Evolutionary conservation across 2,329 filamentous ascomycete species (phyloP).

Genomic region (Aaosphaeria pasadenensis): DNA sequence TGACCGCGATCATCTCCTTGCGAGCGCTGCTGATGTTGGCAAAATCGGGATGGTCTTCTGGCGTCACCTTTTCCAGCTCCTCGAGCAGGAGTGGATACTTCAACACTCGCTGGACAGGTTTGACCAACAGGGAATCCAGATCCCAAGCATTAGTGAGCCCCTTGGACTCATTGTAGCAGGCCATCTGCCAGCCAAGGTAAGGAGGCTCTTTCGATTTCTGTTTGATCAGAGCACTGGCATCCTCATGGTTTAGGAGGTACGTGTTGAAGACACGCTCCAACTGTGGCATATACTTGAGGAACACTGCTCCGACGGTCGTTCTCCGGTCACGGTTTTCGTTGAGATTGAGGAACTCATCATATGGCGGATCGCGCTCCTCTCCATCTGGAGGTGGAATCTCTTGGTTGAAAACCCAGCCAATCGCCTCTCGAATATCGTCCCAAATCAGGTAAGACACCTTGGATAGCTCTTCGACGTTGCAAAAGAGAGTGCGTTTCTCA

Average conservation of each 20-base stretch:
- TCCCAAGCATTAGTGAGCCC: constrained; percentile 95
- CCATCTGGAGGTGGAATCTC: constrained; percentile 31
- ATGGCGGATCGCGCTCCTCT: constrained; percentile 13
- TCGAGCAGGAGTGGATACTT: constrained; percentile 89
- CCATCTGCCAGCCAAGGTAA: constrained; percentile 77
- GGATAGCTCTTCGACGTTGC: constrained; percentile 88
- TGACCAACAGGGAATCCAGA: constrained; percentile 91
- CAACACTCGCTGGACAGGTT: constrained; percentile 89
- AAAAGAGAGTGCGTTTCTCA: constrained; percentile 86
- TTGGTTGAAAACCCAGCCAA: constrained; percentile 67
- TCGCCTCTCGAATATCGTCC: constrained; percentile 75
- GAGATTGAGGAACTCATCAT: constrained; percentile 28
- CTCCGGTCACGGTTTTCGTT: constrained; percentile 52
- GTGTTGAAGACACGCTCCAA: constrained; percentile 66
- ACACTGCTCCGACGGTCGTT: constrained; percentile 59
- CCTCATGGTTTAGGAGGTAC: constrained; percentile 64
- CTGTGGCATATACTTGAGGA: constrained; percentile 52
- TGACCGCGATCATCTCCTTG: constrained; percentile 62
- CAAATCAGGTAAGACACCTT: constrained; percentile 79
- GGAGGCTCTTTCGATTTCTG: constrained; percentile 53
- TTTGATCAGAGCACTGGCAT: constrained; percentile 60
- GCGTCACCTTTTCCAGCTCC: constrained; percentile 75
- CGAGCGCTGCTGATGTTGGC: constrained; percentile 67
- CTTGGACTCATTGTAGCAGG: constrained; percentile 88
- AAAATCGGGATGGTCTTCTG: constrained; percentile 79